Conservation (phyloP, 768 basidiomycete genomes). For the Antrodiella citrinella region DNA sequence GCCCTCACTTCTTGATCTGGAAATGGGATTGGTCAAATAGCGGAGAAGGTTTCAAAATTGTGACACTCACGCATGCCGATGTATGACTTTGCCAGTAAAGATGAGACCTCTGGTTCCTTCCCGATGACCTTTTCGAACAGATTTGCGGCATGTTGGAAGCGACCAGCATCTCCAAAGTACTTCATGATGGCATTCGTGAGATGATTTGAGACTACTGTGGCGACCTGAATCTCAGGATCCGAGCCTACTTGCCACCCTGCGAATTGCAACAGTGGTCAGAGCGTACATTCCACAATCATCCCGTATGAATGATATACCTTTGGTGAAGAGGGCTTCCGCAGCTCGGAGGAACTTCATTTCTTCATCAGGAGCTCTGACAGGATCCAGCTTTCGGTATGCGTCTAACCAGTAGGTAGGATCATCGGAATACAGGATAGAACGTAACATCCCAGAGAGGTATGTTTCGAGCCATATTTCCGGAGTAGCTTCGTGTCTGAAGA, state of each 20-base stretch:
- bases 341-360: constrained; percentile 88
- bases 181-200: constrained; percentile 92
- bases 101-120: constrained; percentile 86
- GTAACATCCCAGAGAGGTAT: constrained; percentile 85
- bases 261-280: constrained; percentile 21
- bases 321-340: constrained; percentile 80
- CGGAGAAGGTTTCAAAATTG: not conserved
- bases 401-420: constrained; percentile 88
- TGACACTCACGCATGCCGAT: constrained; percentile 88
- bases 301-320: constrained; percentile 40
- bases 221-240: constrained; percentile 98
- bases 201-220: constrained; percentile 93
- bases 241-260: constrained; percentile 95
- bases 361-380: constrained; percentile 81
- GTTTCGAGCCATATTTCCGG: constrained; percentile 96
- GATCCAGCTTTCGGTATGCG: constrained; percentile 92
- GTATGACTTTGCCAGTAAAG: constrained; percentile 81
- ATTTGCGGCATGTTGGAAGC: constrained; percentile 83
- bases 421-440: constrained; percentile 92
- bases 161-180: constrained; percentile 89
- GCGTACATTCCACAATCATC: not conserved
- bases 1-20: constrained; percentile 98
- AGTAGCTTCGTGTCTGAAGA: constrained; percentile 75
- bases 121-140: constrained; percentile 85
- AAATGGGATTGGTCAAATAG: not conserved